Evolutionary conservation across 371 early-diverging fungal genomes (phyloP).

Genomic region (Syncephalastrum sp.): DNA sequence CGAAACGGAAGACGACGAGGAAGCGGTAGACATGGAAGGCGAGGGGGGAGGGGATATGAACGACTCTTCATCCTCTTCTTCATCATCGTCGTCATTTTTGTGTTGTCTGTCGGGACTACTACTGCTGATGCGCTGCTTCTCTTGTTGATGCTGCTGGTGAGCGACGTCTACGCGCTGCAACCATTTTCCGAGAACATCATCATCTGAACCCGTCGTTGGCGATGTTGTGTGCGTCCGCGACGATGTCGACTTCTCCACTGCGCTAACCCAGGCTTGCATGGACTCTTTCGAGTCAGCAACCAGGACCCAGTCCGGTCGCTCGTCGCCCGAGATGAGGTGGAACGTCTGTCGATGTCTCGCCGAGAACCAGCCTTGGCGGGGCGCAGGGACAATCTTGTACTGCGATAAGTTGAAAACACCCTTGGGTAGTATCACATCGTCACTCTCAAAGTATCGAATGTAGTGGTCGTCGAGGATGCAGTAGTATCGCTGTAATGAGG

Average conservation of each 20-base stretch:
- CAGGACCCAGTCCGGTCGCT: slow-evolving; percentile 11
- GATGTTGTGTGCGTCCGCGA: slow-evolving; percentile 3
- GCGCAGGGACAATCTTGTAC: slow-evolving; percentile 8
- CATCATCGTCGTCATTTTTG: neutral
- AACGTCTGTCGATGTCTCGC: slow-evolving; percentile 13
- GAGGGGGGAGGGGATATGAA: slow-evolving; percentile 5
- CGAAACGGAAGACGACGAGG: slow-evolving; percentile 6
- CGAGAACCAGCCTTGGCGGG: slow-evolving; percentile 9
- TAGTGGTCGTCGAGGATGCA: slow-evolving; percentile 18
- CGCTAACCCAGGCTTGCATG: slow-evolving; percentile 15
- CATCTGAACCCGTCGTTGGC: slow-evolving; percentile 1
- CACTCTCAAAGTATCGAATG: slow-evolving; percentile 14
- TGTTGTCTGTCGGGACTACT: neutral
- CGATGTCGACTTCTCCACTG: slow-evolving; percentile 3
- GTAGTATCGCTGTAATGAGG: slow-evolving; percentile 11
- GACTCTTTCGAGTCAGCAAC: slow-evolving; percentile 14
- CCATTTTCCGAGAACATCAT: slow-evolving; percentile 22
- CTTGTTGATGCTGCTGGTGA: slow-evolving; percentile 5
- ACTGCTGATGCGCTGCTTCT: slow-evolving; percentile 1
- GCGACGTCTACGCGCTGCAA: slow-evolving; percentile 18
- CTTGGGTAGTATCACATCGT: slow-evolving; percentile 7
- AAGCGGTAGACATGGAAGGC: slow-evolving; percentile 6
- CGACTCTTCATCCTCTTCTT: slow-evolving; percentile 11
- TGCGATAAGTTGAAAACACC: slow-evolving; percentile 13
- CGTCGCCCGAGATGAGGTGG: slow-evolving; percentile 14